phyloP scores from a whole-genome alignment of 768 basidiomycete genomes.

The Melanogaster broomeanus region DNA sequence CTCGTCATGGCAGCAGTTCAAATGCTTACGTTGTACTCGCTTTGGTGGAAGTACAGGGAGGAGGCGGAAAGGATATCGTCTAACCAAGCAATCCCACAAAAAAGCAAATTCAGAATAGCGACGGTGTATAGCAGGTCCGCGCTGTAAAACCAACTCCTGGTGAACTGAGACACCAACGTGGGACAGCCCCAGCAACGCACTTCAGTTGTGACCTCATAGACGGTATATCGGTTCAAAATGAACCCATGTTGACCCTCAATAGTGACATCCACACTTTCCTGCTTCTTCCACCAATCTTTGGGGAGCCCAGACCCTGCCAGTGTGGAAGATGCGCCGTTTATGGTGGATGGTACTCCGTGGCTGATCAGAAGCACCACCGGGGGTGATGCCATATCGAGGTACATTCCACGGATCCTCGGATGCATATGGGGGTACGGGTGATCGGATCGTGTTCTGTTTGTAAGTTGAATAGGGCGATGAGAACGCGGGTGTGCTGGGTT shows the following conservation, averaged over 20 bases:
- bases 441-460: conserved; percentile 46
- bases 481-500: conserved; percentile 55
- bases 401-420: conserved; percentile 71
- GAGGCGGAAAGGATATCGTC: conserved; percentile 92
- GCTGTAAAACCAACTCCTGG: conserved; percentile 38
- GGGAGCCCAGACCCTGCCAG: conserved; percentile 74
- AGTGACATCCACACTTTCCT: conserved; percentile 69
- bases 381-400: conserved; percentile 31
- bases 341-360: conserved; percentile 22
- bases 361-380: conserved; percentile 32
- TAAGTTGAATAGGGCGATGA: conserved; percentile 39
- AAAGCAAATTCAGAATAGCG: conserved; percentile 94
- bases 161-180: conserved; percentile 10
- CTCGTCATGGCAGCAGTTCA: background rate
- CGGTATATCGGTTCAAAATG: conserved; percentile 83
- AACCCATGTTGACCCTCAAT: conserved; percentile 90
- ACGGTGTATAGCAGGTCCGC: conserved; percentile 69
- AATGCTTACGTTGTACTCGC: conserved; percentile 79
- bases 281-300: conserved; percentile 84
- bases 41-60: conserved; percentile 90
- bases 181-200: conserved; percentile 44
- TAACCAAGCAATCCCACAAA: conserved; percentile 82
- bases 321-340: conserved; percentile 53
- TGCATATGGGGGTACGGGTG: conserved; percentile 53
- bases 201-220: conserved; percentile 80